phyloP scores from a whole-genome alignment of 495 filamentous ascomycete species.

The Trichocladium uniseriatum region DNA sequence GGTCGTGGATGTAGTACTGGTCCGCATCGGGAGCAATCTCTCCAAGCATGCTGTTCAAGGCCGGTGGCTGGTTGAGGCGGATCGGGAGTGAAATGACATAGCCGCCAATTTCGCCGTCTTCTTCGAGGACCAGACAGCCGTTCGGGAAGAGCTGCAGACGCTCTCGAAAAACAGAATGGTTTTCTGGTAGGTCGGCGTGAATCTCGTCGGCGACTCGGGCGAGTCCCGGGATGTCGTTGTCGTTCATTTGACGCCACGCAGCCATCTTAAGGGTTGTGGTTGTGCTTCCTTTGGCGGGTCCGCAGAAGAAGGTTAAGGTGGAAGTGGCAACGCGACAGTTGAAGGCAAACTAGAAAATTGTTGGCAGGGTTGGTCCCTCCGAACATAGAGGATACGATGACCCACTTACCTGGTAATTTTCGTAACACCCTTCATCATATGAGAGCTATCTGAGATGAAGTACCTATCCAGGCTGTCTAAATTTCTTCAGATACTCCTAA shows the following conservation, averaged over 20 bases:
- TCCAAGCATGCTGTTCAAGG: slow-evolving; percentile 24
- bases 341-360: no score
- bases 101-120: slow-evolving; percentile 19
- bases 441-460: no score
- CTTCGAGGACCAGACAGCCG: slow-evolving; percentile 24
- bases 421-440: no score
- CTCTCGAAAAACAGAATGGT: slow-evolving; percentile 21
- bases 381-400: no score
- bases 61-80: slow-evolving; percentile 22
- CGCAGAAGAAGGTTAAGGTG: no score
- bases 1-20: slow-evolving; percentile 34
- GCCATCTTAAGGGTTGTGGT: slow-evolving; percentile 1
- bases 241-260: slow-evolving; percentile 14
- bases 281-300: not conserved
- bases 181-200: slow-evolving; percentile 26
- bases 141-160: slow-evolving; percentile 25
- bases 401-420: no score
- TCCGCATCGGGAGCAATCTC: slow-evolving; percentile 21
- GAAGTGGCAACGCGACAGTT: no score
- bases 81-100: slow-evolving; percentile 33
- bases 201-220: slow-evolving; percentile 16
- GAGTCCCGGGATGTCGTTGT: slow-evolving; percentile 17
- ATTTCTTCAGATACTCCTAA: no score
- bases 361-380: no score
- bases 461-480: no score